Percentiles rank a stretch among this genome's conserved stretches.
These are phyloP conservation scores for Saururus chinensis DNA, from an alignment of 164 flowering plant species.

Conservation along the genomic window DNA sequence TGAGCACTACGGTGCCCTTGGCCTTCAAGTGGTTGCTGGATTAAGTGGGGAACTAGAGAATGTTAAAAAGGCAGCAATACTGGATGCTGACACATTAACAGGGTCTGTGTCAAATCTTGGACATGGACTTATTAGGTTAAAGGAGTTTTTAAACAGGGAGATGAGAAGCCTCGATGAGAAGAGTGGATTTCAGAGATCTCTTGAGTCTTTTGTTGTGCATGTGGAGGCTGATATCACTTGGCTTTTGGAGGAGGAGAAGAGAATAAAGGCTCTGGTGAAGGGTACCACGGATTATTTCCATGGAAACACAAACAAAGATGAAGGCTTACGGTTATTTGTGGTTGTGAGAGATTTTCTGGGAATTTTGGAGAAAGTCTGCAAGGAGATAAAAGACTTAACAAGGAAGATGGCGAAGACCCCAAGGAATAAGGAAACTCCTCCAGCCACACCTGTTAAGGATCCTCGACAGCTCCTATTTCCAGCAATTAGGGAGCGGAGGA, in stretches of 20 bases:
- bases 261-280: constrained; percentile 62
- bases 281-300: constrained; percentile 85
- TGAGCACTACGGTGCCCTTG: constrained; percentile 52
- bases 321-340: constrained; percentile 68
- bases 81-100: constrained; percentile 64
- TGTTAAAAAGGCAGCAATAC: constrained; percentile 66
- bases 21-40: constrained; percentile 72
- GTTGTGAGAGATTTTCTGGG: constrained; percentile 74
- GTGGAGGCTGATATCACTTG: constrained; percentile 51
- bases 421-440: constrained; percentile 22
- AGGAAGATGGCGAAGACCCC: constrained; percentile 20
- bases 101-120: constrained; percentile 48
- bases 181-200: constrained; percentile 35
- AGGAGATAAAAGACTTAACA: constrained; percentile 40
- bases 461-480: constrained; percentile 41
- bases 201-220: constrained; percentile 51
- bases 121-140: constrained; percentile 25
- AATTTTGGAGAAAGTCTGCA: constrained; percentile 68
- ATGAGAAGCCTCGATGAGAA: constrained; percentile 33
- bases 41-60: constrained; percentile 59
- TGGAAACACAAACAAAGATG: constrained; percentile 73
- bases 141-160: constrained; percentile 45
- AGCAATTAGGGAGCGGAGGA: constrained; percentile 32
- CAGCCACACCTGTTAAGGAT: constrained; percentile 24
- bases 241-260: constrained; percentile 70